Conservation (phyloP, 768 basidiomycete species). For the Tulasnella sp. region DNA sequence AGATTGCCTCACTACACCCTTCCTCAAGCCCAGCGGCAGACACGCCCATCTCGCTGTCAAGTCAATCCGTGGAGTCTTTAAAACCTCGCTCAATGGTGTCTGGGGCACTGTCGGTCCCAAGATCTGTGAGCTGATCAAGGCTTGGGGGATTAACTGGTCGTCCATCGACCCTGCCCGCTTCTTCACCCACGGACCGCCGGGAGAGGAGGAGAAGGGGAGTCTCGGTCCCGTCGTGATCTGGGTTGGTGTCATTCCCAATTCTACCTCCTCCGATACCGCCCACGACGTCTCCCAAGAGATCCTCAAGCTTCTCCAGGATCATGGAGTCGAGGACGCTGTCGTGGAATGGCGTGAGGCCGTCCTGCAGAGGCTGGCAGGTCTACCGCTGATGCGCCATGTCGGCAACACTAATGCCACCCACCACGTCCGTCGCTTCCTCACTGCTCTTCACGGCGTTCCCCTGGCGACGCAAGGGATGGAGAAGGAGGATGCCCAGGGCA, state of each 20-base stretch:
- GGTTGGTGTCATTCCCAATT: conserved; percentile 28
- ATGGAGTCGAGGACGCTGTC: conserved; percentile 27
- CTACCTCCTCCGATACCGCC: conserved; percentile 30
- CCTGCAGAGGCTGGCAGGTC: conserved; percentile 24
- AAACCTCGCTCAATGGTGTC: conserved; percentile 31
- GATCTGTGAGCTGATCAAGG: conserved; percentile 30
- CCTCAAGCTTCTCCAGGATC: conserved; percentile 27
- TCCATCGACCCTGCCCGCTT: conserved; percentile 29
- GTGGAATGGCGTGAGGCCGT: conserved; percentile 32
- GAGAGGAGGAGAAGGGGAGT: conserved; percentile 24
- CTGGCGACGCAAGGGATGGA: conserved; percentile 12
- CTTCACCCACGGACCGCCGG: conserved; percentile 25
- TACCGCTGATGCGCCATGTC: conserved; percentile 19
- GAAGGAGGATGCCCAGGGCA: conserved; percentile 8
- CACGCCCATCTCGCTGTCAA: conserved; percentile 27
- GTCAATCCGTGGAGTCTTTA: conserved; percentile 31
- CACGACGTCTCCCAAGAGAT: conserved; percentile 29
- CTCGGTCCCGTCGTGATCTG: conserved; percentile 32
- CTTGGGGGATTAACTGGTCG: conserved; percentile 23
- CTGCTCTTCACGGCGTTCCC: conserved; percentile 6
- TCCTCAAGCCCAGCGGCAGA: conserved; percentile 23
- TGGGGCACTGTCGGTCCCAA: conserved; percentile 33
- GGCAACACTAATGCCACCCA: conserved; percentile 23
- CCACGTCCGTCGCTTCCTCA: no score
- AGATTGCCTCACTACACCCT: conserved; percentile 24